phyloP scores from a whole-genome alignment of 202 grass and related monocot genomes.

The Carex arenaria region DNA sequence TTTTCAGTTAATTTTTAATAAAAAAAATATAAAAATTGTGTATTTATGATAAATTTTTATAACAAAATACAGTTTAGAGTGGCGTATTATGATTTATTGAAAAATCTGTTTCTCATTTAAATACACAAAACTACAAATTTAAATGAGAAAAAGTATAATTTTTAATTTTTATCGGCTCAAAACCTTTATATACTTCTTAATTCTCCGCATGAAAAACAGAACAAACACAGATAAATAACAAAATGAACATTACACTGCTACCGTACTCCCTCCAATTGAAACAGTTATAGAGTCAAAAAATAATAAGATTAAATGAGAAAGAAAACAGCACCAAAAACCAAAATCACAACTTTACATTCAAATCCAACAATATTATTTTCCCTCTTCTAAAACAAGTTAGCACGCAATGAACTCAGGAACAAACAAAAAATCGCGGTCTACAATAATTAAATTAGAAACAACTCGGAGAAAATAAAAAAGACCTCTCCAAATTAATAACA shows the following conservation, averaged over 20 bases:
- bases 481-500: conserved; percentile 30
- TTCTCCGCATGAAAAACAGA: not conserved
- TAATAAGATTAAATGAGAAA: not conserved
- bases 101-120: too few relatives aligned
- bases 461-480: not conserved
- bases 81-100: too few relatives aligned
- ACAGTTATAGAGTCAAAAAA: not conserved
- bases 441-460: conserved; percentile 20
- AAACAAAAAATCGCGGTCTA: conserved; percentile 8
- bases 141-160: too few relatives aligned
- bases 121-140: too few relatives aligned
- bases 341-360: conserved; percentile 16
- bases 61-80: too few relatives aligned
- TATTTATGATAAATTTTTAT: too few relatives aligned
- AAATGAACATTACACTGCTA: not conserved
- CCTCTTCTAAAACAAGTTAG: not conserved
- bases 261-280: too few relatives aligned
- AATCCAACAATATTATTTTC: not conserved
- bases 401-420: conserved; percentile 15
- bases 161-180: not conserved
- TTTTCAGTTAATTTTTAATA: too few relatives aligned
- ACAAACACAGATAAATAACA: not conserved
- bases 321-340: not conserved
- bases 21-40: too few relatives aligned
- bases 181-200: not conserved